Percentiles rank a stretch among this genome's conserved stretches.
These are phyloP conservation scores for Novymonas esmeraldas DNA, from an alignment of 208 protist genomes.

Conservation along the genomic window DNA sequence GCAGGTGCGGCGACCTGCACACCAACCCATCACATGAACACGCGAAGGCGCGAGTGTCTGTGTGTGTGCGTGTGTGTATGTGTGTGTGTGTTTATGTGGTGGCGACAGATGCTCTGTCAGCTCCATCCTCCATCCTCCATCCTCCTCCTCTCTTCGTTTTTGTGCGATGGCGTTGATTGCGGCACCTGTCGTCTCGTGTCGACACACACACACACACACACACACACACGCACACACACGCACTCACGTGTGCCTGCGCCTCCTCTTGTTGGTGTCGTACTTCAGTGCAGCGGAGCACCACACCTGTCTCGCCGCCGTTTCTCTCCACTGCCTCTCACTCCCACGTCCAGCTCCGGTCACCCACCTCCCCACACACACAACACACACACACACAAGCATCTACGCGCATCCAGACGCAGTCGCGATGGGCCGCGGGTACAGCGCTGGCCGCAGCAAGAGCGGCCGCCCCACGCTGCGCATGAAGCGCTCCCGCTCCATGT, in stretches of 20 bases:
- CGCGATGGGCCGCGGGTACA: constrained; percentile 83
- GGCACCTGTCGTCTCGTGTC: no score
- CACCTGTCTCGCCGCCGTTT: no score
- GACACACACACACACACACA: constrained; percentile 17
- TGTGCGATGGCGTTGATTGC: background rate
- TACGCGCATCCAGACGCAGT: background rate
- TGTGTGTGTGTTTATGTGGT: background rate
- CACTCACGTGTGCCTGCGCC: no score
- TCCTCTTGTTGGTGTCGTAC: no score
- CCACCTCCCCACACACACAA: background rate
- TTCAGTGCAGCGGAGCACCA: no score
- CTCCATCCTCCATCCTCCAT: background rate
- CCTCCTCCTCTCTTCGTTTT: background rate
- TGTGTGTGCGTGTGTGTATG: background rate
- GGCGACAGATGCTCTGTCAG: background rate
- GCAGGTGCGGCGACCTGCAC: no score
- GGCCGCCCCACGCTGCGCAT: constrained; percentile 67
- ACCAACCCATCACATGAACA: no score
- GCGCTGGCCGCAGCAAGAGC: constrained; percentile 77
- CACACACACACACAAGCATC: constrained; percentile 15
- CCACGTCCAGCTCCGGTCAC: background rate
- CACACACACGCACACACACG: background rate
- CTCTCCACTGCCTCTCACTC: no score
- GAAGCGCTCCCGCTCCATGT: constrained; percentile 71
- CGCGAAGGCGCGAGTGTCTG: no score